A percentile compares a stretch with the other conserved stretches of the same genome.
Evolutionary conservation across 768 basidiomycete genomes (phyloP).

Genomic region (Russula sp.): DNA sequence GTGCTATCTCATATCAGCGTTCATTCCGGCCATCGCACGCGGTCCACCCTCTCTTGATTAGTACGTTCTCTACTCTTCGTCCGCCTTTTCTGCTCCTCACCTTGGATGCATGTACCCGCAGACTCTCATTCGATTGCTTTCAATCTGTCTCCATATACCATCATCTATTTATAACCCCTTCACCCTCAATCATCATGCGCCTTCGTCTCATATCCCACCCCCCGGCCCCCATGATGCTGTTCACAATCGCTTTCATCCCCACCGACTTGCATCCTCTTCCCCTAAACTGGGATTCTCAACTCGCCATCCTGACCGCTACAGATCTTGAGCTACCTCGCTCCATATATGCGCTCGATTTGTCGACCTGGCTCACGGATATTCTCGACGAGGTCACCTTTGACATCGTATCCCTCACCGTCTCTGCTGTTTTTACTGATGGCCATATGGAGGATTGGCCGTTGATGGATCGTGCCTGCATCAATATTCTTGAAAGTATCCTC

Average conservation of each 20-base stretch:
- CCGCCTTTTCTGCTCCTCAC: neutral
- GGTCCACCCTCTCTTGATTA: conserved; percentile 8
- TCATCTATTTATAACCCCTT: conserved; percentile 7
- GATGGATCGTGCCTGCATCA: conserved; percentile 33
- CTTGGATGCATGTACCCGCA: neutral
- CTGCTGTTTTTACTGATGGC: conserved; percentile 54
- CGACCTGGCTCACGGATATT: conserved; percentile 48
- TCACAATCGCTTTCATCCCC: conserved; percentile 47
- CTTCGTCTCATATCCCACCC: conserved; percentile 44
- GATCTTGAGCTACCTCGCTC: conserved; percentile 45
- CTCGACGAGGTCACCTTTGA: conserved; percentile 59
- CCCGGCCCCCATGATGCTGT: conserved; percentile 48
- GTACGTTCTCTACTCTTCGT: neutral
- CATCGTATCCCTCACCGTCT: conserved; percentile 38
- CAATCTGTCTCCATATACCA: conserved; percentile 17
- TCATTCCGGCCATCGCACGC: neutral
- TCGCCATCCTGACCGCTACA: conserved; percentile 43
- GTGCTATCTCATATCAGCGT: neutral
- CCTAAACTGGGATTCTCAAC: conserved; percentile 45
- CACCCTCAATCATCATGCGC: conserved; percentile 36
- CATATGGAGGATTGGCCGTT: conserved; percentile 42
- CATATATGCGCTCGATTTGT: conserved; percentile 53
- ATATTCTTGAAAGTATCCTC: conserved; percentile 44
- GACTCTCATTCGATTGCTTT: neutral
- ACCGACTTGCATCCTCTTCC: conserved; percentile 37